Base-by-base conservation (phyloP, 148 eudicot genomes). In the Fallopia convolvulus region DNA sequence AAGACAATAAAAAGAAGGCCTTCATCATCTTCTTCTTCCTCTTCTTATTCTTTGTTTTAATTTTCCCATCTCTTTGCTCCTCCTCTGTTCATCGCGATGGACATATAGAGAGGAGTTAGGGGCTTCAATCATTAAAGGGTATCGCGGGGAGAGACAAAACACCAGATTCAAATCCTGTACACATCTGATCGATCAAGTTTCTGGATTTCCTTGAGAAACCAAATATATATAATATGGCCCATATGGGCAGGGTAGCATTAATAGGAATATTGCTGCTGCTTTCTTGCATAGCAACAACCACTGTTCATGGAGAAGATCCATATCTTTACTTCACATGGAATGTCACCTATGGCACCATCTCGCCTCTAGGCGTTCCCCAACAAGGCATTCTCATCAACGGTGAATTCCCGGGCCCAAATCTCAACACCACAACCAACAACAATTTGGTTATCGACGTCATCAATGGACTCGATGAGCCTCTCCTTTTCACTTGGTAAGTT, bases 371-470 rank as follows among this genome's bases (percentile, higher is more conserved):
- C 6, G 33, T 56, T 40, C 81, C 81, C 6, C 75, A 76, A 49
- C 77, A 79, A 26, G 84, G 46, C 41, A 82, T 82, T 30, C 84
- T 82, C 12, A 82, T 82, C 77, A 82, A 82, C 42, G 81, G 77
- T 5, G 50, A 79, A 42, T 82, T 79, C 70, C 84, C 84, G 0
- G 84, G 84, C 0, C 84, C 84, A 2, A 75, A 26, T 70, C 74
- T 82, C 6, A 79, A 82, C 70, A 46, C 81, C 76, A 58, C 79
- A 36, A 75, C 81, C 46, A 82, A 82, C 56, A 72, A 79, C n/a
- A 79, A 79, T 70, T 18, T 82, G 26, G 48, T 79, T 6, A 18
- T 82, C 58, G 76, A 82, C 21, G 77, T 82, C 46, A 75, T 79
- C 55, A 82, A 82, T 52, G 9, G 75, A 8, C 74, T 82, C 26